Evolutionary conservation across 768 basidiomycete species (phyloP).

Genomic region (Sarcodon sp.): DNA sequence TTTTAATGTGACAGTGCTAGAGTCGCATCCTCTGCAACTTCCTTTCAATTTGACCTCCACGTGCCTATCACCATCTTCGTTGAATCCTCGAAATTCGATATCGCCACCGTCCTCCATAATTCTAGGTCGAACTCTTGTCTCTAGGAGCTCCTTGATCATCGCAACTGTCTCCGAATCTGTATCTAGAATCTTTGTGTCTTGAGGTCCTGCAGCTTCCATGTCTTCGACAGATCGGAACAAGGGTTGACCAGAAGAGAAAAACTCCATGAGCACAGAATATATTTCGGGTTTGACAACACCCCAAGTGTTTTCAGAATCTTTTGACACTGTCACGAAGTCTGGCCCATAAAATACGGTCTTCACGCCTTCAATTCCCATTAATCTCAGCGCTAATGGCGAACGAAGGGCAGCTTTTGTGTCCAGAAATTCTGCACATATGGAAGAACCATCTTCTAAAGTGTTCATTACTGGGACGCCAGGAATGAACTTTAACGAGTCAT

Average conservation of each 20-base stretch:
- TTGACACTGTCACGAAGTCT: slow-evolving; percentile 95
- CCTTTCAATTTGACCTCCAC: slow-evolving; percentile 92
- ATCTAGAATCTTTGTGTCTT: slow-evolving; percentile 89
- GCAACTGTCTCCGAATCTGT: slow-evolving; percentile 94
- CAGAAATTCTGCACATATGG: slow-evolving; percentile 66
- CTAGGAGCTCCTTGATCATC: slow-evolving; percentile 97
- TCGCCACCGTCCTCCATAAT: slow-evolving; percentile 99
- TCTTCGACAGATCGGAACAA: slow-evolving; percentile 82
- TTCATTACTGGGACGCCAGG: slow-evolving; percentile 85
- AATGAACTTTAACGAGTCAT: slow-evolving; percentile 96
- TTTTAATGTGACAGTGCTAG: slow-evolving; percentile 91
- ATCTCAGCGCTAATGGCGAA: slow-evolving; percentile 90
- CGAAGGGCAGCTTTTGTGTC: slow-evolving; percentile 74
- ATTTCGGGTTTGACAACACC: slow-evolving; percentile 91
- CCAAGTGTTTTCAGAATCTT: slow-evolving; percentile 80
- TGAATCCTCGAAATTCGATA: slow-evolving; percentile 90
- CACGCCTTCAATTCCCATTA: slow-evolving; percentile 93
- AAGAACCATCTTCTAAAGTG: slow-evolving; percentile 37
- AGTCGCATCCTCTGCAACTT: slow-evolving; percentile 91
- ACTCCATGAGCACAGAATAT: slow-evolving; percentile 93
- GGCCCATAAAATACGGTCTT: slow-evolving; percentile 88
- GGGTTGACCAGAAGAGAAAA: slow-evolving; percentile 83
- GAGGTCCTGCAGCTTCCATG: slow-evolving; percentile 70
- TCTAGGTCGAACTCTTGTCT: slow-evolving; percentile 88
- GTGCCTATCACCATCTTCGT: slow-evolving; percentile 48